These are phyloP conservation scores for Ustilago shanxiensis DNA, from an alignment of 1,284 basidiomycete genomes.

Conservation along the genomic window DNA sequence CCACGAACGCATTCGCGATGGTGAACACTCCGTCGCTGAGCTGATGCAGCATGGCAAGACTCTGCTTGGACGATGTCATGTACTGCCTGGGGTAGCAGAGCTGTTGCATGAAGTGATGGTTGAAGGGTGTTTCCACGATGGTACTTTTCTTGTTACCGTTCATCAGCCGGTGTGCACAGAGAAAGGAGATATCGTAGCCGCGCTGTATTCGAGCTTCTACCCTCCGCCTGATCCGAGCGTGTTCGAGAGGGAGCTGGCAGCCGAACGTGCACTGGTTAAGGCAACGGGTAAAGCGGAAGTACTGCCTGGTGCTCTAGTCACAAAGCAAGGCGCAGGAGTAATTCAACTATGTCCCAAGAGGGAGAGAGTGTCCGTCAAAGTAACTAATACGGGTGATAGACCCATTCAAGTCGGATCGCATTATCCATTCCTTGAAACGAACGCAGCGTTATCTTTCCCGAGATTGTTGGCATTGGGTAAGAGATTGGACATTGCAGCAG, in stretches of 20 bases:
- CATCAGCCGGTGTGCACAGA: constrained; percentile 87
- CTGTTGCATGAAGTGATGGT: constrained; percentile 70
- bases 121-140: constrained; percentile 67
- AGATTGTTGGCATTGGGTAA: constrained; percentile 83
- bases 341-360: constrained; percentile 83
- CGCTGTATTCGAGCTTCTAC: constrained; percentile 92
- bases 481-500: constrained; percentile 90
- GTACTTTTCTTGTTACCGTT: constrained; percentile 66
- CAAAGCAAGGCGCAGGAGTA: constrained; percentile 63
- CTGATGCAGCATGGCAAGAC: constrained; percentile 83
- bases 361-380: constrained; percentile 79
- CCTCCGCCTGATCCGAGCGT: constrained; percentile 79
- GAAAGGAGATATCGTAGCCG: constrained; percentile 80
- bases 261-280: constrained; percentile 5
- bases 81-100: constrained; percentile 77
- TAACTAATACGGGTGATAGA: constrained; percentile 92
- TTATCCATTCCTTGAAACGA: constrained; percentile 90
- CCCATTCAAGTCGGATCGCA: constrained; percentile 82
- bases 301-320: constrained; percentile 58
- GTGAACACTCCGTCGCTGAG: constrained; percentile 84
- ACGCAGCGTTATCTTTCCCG: constrained; percentile 85
- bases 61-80: constrained; percentile 88
- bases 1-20: constrained; percentile 96
- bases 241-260: constrained; percentile 21
- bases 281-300: constrained; percentile 15